A percentile compares a stretch with the other conserved stretches of the same genome.
These are phyloP conservation scores for Fagopyrum esculentum DNA, from an alignment of 148 eudicot genomes.

Conservation along the genomic window DNA sequence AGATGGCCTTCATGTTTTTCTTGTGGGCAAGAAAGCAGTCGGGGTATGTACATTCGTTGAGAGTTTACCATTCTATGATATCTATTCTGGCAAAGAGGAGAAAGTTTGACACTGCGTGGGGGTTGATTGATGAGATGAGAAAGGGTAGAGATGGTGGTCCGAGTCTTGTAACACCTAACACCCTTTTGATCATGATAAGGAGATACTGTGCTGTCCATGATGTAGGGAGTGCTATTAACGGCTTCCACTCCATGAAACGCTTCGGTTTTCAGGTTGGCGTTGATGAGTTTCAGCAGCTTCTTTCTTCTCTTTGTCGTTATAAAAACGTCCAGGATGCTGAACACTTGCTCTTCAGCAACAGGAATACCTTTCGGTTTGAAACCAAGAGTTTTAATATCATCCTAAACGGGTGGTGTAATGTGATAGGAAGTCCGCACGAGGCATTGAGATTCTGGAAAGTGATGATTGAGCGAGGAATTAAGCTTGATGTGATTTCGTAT, in stretches of 20 bases:
- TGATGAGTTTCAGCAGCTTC: constrained; percentile 71
- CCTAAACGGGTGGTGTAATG: constrained; percentile 83
- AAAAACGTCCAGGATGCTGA: constrained; percentile 94
- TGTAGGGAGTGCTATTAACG: constrained; percentile 63
- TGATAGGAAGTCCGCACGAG: constrained; percentile 53
- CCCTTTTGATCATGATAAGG: constrained; percentile 77
- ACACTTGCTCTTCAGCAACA: constrained; percentile 66
- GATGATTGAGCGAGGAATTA: constrained; percentile 50
- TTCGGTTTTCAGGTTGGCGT: constrained; percentile 50
- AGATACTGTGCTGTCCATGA: constrained; percentile 72
- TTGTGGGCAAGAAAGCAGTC: constrained; percentile 73
- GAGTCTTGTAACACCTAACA: constrained; percentile 50
- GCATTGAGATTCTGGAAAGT: constrained; percentile 70
- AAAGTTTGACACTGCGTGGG: constrained; percentile 82
- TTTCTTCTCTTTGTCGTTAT: constrained; percentile 75
- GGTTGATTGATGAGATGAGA: constrained; percentile 73
- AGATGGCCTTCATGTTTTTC: constrained; percentile 67
- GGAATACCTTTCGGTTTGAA: constrained; percentile 39
- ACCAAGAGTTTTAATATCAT: constrained; percentile 89
- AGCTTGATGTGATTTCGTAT: constrained; percentile 58
- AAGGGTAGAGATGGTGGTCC: constrained; percentile 17
- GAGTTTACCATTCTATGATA: constrained; percentile 70
- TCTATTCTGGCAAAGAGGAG: constrained; percentile 73
- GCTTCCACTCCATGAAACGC: constrained; percentile 61
- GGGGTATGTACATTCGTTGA: constrained; percentile 39